Base-by-base conservation (phyloP, 2,329 filamentous ascomycete species). In the Coniella vitis region DNA sequence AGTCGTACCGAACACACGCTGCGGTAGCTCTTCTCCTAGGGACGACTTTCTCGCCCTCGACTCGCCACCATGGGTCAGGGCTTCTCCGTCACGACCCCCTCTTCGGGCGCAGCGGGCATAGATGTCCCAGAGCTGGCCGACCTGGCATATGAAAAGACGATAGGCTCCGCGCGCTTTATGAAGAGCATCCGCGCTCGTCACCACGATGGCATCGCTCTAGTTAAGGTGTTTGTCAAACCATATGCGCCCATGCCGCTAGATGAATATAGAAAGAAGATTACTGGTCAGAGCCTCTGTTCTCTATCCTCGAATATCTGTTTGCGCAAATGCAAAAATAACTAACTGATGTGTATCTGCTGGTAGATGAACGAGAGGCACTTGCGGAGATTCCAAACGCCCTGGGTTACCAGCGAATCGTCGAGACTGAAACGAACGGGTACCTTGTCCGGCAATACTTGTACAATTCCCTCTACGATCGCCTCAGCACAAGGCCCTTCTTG, bases 401-500 rank as follows among this genome's bases (percentile, higher is more conserved):
- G 52, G 81, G 83, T 45, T 97, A 95, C 69, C 87, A 96, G 65
- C 83, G 90, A 54, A 84, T 95, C 52, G 78, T 96, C 60, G 93
- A 98, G 69, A 96, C 90, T 12, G 84, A 87, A 54, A 90, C 84
- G 38, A 90, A 90, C 62, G 93, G 90, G 41, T 95, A 95, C 63
- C 79, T 98, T 17, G 88, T 96, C 49, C 86, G 93, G 45, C 94
- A 97, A 67, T 97, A 87, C 64, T 83, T 97, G 53, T 93, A 97
- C 68, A 96, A 87, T 72, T 97, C 93, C 20, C 78, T 98, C 4
- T 98, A 98, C 69, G 93, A 98, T 69, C 87, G 93, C 47, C 82
- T 98, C 67, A 95, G 93, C 67, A 98, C 93, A 8, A 83, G 94
- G 7, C 94, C 93, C 0, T 98, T 98, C 59, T 74, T 97, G 9